These are phyloP conservation scores for Mycena pura DNA, from an alignment of 768 basidiomycete species.

Conservation along the genomic window DNA sequence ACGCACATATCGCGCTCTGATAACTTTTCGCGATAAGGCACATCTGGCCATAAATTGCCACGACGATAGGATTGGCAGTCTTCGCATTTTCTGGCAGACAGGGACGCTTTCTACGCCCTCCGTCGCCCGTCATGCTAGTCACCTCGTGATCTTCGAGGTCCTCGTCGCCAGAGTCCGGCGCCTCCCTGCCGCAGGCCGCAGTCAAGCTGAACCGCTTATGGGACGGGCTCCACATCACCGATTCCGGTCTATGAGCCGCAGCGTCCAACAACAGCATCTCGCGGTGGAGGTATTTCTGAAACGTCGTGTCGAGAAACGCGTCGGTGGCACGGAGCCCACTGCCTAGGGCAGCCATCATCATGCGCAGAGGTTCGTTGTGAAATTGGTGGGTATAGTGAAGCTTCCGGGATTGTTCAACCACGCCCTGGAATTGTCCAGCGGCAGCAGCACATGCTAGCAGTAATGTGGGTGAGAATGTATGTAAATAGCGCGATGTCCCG, in stretches of 20 bases:
- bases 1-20: conserved; percentile 89
- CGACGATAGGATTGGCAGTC: conserved; percentile 72
- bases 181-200: conserved; percentile 45
- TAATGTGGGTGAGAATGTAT: conserved; percentile 3
- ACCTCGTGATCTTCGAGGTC: conserved; percentile 46
- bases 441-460: conserved; percentile 74
- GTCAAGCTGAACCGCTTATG: conserved; percentile 56
- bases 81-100: conserved; percentile 56
- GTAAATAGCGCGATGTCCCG: conserved; percentile 28
- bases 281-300: conserved; percentile 86
- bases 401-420: conserved; percentile 80
- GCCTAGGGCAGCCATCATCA: conserved; percentile 76
- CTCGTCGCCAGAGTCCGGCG: conserved; percentile 40
- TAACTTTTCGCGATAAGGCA: conserved; percentile 87
- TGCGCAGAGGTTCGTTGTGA: conserved; percentile 84
- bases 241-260: conserved; percentile 67
- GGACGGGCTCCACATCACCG: conserved; percentile 64
- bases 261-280: conserved; percentile 76
- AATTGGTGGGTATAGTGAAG: conserved; percentile 81
- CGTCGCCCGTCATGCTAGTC: neutral
- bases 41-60: conserved; percentile 82
- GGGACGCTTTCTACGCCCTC: conserved; percentile 1
- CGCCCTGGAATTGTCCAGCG: conserved; percentile 57
- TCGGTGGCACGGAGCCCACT: conserved; percentile 75
- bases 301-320: conserved; percentile 75